Base-by-base conservation (phyloP, 352 stramenopile genomes). In the Globisporangium okanoganense region DNA sequence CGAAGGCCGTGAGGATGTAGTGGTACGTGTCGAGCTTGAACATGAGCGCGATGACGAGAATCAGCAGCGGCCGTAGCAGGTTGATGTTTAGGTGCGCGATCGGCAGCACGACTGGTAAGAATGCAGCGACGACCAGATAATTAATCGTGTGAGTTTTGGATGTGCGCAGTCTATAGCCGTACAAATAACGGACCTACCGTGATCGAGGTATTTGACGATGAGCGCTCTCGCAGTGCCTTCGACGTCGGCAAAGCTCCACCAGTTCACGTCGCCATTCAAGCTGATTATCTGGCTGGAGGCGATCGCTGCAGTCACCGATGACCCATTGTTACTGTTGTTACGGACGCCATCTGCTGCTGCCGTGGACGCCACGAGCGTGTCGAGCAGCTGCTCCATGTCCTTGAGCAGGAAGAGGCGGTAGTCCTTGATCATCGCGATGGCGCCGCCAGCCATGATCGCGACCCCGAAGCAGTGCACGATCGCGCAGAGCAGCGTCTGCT, bases 21-120 rank as follows among this genome's bases (percentile, higher is more conserved):
- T 91, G 78, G 53, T 77, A 88, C 12, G 84, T 70, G 51, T 89
- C 78, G 13, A 93, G 66, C 59, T 91, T 90, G 64, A 93, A 88
- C 50, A 93, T 66, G 4, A 82, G 83, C 3, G 78, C 58, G 45
- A 86, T 67, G 2, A 89, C 71, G 5, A 91, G 56, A 20, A 93
- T 67, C 14, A 93, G 54, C 48, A 91, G 24, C 13, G 82, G 81
- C 0, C 84, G 82, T 16, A 91, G 35, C 47, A 93, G 29, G 59
- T 82, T 91, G 31, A 85, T 75, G 50, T 91, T 91, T 38, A 91
- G 53, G 33, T 88, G 70, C 0, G 68, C 68, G 54, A 90, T 87
- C 16, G 83, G 83, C n/a, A 92, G 58, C 1, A 88, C 65, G 29
- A 91, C 79, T 70, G 41, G 63, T 10, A 50, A 40, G 18, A 16